These are phyloP conservation scores for Staphylotrichum longicolle DNA, from an alignment of 495 filamentous ascomycete species.

Conservation along the genomic window DNA sequence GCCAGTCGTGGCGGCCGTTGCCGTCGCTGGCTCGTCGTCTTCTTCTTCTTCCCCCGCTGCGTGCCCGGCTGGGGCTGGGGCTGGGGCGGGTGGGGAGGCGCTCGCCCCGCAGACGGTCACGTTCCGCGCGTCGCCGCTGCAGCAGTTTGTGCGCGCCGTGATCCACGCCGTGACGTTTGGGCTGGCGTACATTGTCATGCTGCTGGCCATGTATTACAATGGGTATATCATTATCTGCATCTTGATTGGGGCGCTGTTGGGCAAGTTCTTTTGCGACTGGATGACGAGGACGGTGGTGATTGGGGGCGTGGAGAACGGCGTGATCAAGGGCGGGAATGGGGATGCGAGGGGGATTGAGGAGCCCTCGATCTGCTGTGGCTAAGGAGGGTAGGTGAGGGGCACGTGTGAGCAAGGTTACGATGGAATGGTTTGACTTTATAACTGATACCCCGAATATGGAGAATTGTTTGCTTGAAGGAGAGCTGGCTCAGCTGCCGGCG, in stretches of 20 bases:
- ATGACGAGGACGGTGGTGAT: conserved; percentile 30
- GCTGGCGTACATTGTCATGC: conserved; percentile 58
- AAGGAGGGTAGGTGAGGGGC: conserved; percentile 1
- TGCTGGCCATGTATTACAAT: conserved; percentile 56
- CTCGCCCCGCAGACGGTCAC: conserved; percentile 26
- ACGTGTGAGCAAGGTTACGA: background rate
- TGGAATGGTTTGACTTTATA: background rate
- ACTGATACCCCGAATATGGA: conserved; percentile 10
- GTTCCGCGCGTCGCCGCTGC: conserved; percentile 46
- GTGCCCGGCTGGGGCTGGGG: background rate
- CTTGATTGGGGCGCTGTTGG: conserved; percentile 51
- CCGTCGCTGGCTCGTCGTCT: background rate
- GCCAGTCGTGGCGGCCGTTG: background rate
- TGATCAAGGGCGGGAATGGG: conserved; percentile 8
- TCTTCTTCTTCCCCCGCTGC: background rate
- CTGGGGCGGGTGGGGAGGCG: conserved; percentile 1
- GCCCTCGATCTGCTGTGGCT: conserved; percentile 33
- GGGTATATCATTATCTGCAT: conserved; percentile 59
- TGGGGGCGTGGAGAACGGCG: conserved; percentile 4
- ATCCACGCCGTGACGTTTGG: conserved; percentile 52
- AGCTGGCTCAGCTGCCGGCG: background rate
- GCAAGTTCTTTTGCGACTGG: conserved; percentile 49
- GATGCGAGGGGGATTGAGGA: conserved; percentile 25
- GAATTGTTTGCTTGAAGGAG: background rate
- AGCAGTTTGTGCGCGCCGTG: conserved; percentile 49